A percentile compares a stretch with the other conserved stretches of the same genome.
These are phyloP conservation scores for Coemansia sp. DNA, from an alignment of 192 early-diverging fungal genomes.

Conservation along the genomic window DNA sequence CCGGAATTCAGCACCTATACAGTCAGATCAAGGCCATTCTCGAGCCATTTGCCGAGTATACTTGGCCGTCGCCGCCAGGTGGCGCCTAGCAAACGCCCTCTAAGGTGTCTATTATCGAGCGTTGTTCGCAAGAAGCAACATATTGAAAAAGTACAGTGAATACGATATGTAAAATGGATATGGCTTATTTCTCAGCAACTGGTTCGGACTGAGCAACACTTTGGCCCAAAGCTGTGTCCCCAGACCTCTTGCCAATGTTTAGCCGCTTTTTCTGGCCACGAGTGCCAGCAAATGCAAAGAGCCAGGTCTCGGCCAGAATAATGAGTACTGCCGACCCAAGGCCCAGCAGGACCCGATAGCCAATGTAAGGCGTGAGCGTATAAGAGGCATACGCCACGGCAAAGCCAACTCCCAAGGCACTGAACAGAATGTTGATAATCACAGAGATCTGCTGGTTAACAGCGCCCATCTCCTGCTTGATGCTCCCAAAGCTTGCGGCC, in stretches of 20 bases:
- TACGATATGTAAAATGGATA: not conserved
- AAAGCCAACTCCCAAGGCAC: conserved; percentile 50
- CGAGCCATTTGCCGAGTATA: conserved; percentile 39
- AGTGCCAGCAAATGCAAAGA: conserved; percentile 38
- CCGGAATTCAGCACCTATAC: conserved; percentile 8
- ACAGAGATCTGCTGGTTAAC: conserved; percentile 38
- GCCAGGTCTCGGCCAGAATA: conserved; percentile 37
- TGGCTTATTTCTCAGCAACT: not conserved
- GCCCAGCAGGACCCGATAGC: conserved; percentile 41
- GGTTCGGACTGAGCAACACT: not conserved
- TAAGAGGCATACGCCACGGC: conserved; percentile 52
- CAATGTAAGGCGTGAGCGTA: conserved; percentile 45
- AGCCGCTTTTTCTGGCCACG: conserved; percentile 46
- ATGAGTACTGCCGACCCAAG: conserved; percentile 30
- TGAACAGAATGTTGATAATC: conserved; percentile 53
- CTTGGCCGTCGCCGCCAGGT: conserved; percentile 46
- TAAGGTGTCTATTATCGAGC: not conserved
- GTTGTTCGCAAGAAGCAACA: no score
- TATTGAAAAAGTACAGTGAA: no score
- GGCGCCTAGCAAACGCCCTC: conserved; percentile 16
- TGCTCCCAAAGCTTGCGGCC: not conserved
- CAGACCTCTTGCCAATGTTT: not conserved
- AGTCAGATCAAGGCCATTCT: conserved; percentile 21
- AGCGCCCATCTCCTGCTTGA: conserved; percentile 35
- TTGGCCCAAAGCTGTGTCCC: not conserved